Evolutionary conservation across 768 basidiomycete species (phyloP).

Genomic region (Tylopilus balloui): DNA sequence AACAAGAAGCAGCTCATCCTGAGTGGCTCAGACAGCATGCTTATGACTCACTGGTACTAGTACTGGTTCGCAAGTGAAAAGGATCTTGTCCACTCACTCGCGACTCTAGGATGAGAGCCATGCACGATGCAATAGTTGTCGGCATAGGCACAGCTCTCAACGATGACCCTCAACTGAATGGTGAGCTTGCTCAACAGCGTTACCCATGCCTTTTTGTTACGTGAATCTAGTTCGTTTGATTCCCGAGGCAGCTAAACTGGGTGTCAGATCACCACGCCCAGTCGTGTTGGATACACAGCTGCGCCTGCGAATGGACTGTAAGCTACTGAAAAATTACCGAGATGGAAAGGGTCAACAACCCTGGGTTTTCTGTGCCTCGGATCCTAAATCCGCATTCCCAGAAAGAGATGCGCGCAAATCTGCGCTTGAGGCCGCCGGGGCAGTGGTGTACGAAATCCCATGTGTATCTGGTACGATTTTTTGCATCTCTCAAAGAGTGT

Average conservation of each 20-base stretch:
- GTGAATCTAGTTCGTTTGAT: conserved; percentile 49
- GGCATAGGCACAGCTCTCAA: conserved; percentile 87
- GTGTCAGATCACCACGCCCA: conserved; percentile 63
- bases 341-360: conserved; percentile 60
- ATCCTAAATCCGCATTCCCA: background rate
- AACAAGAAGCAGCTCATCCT: conserved; percentile 72
- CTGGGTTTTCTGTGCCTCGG: conserved; percentile 58
- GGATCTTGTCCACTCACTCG: background rate
- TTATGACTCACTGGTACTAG: conserved; percentile 87
- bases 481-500: background rate
- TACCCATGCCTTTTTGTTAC: background rate
- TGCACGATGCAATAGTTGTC: conserved; percentile 91
- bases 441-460: conserved; percentile 52
- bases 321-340: conserved; percentile 62
- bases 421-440: conserved; percentile 62
- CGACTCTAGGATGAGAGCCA: conserved; percentile 70
- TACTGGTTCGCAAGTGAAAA: background rate
- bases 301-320: conserved; percentile 61
- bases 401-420: conserved; percentile 34
- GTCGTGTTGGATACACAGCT: conserved; percentile 78
- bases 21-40: conserved; percentile 82
- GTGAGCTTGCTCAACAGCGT: conserved; percentile 39
- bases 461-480: conserved; percentile 34
- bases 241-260: conserved; percentile 35
- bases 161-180: conserved; percentile 93